Evolutionary conservation across 106 monocot species (phyloP), one percentile per base, ranked within the genome.

Genomic region (Allium cepa): DNA sequence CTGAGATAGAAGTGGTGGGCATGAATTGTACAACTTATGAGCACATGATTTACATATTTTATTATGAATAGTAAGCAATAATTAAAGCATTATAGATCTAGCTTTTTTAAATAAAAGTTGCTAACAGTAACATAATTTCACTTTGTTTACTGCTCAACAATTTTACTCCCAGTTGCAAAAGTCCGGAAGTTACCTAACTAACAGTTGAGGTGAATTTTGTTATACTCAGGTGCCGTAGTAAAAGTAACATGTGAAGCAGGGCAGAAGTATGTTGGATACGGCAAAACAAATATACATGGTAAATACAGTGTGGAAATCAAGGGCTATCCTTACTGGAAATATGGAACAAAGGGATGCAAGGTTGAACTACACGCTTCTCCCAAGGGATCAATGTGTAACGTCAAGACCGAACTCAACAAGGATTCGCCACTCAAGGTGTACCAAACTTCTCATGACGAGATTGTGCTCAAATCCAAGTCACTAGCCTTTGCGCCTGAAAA

Each of bases 171-270:
- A 16, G 56, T 56, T 56, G 56, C 16, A 16, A 56, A 13, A 11
- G 3, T 13, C 3, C 16, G 56, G 56, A 56, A 56, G 11, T 56
- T 13, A 7, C 16, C 56, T 59, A 16, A 8, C n/a, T 59, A 59
- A 18, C 4, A 71, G 47, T 47, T 76, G 60, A 18, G 3, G 2
- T 17, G 8, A 50, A 48, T 17, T 66, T 4, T 55, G 53, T 55
- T 55, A 15, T 53, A 15, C 45, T 11, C 78, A 87, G 87, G 87
- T 26, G 87, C 83, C 0, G 46, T 74, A 0, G 82, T 87, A 73
- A 87, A 87, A 69, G 79, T 83, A 69, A 83, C 77, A 53, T 87
- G 87, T 72, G 68, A 5, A 52, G 80, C 61, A 11, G 53, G 7
- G 11, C 9, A 18, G 17, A 59, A 59, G n/a, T 57, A 71, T 8